Evolutionary conservation across 495 filamentous ascomycete species (phyloP), one percentile per base, ranked within the genome.

Genomic region (Hyaloscypha finlandica): DNA sequence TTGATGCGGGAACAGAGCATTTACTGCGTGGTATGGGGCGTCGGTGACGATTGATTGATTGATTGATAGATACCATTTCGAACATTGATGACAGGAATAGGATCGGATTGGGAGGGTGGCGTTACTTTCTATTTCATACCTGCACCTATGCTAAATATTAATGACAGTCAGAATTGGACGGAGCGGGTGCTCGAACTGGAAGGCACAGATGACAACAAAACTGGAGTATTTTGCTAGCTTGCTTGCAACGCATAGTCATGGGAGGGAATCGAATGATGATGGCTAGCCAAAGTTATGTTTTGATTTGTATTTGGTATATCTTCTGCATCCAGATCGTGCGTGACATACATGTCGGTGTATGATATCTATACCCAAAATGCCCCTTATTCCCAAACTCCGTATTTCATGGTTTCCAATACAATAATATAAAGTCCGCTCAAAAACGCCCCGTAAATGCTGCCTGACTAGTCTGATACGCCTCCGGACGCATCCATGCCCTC

Each of bases 21-120:
- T 33, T 74, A 29, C 22, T 74, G 2, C 54, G 71, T 33, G 69
- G 67, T 14, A 19, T 71, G 20, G 71, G 71, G 8, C 63, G 71
- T 39, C 69, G 69, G 25, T 66, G 66, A 63, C 22, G 30, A 48
- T 59, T 59, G 25, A 25, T 25, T 25, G 25, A 25, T 25, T 58
- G 30, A 59, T 59, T 59, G 16, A 25, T 37, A 19, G 19, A 59
- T 59, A 59, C 56, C 56, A 37, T 16, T 59, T 59, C 32, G 31
- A 59, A 37, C 32, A 9, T 30, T 59, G 30, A 59, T 53, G 22
- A 56, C 60, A 39, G 64, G 29, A 55, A 60, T 3, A 29, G 33
- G 12, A 29, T 6, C 29, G 59, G 37, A 6, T 25, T 19, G 37
- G 30, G 8, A 29, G 20, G 53, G 29, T 31, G 53, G 53, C 53